Evolutionary conservation across 1,139 yeast species (phyloP).

Genomic region (Lodderomyces oxycetoniae): DNA sequence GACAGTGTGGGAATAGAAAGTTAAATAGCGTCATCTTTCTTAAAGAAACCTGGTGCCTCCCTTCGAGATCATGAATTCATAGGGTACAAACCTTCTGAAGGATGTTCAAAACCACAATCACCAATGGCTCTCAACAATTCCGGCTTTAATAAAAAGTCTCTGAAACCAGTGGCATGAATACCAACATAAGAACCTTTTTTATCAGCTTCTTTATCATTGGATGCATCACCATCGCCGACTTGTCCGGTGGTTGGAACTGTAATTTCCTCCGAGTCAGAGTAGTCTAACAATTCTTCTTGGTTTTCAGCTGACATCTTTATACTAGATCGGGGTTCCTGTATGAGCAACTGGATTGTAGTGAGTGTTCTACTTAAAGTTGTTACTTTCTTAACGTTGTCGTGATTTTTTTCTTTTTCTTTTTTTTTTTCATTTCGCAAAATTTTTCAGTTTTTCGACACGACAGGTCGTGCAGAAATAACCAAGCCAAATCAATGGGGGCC

Average conservation of each 20-base stretch:
- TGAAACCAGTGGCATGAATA: constrained; percentile 96
- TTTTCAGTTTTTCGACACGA: constrained; percentile 3
- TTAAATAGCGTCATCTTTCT: no score
- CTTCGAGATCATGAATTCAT: no score
- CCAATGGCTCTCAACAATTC: constrained; percentile 96
- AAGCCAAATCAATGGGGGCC: no score
- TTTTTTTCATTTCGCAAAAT: constrained; percentile 2
- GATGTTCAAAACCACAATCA: constrained; percentile 99
- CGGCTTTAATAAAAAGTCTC: constrained; percentile 94
- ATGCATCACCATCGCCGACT: constrained; percentile 40
- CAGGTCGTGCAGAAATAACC: constrained; percentile 3
- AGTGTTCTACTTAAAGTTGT: not conserved
- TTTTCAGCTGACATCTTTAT: constrained; percentile 76
- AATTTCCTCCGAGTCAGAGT: constrained; percentile 96
- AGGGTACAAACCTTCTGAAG: constrained; percentile 85
- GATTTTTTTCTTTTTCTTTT: constrained; percentile 1
- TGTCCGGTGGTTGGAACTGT: constrained; percentile 65
- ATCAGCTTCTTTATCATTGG: constrained; percentile 53
- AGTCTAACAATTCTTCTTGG: constrained; percentile 98
- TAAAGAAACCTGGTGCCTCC: no score
- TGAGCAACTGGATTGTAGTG: constrained; percentile 3
- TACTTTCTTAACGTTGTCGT: constrained; percentile 1
- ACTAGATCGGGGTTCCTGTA: not conserved
- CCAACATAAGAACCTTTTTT: constrained; percentile 98
- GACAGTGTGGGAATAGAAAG: no score